Base-by-base conservation (phyloP, 306 rosid species). In the Acacia melanoxylon region DNA sequence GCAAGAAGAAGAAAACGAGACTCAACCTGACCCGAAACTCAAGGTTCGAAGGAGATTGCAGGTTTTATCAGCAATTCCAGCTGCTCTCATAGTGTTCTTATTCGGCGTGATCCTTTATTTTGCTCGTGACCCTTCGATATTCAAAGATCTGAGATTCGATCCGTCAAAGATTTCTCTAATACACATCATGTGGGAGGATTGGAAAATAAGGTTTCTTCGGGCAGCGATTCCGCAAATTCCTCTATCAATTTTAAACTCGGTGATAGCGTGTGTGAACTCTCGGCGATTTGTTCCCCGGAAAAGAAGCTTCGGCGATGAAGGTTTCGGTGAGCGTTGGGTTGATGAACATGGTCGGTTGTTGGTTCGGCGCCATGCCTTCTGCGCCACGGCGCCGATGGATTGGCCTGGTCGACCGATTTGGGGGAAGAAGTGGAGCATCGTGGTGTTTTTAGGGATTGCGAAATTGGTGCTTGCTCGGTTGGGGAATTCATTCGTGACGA, bases 341-440 rank as follows among this genome's bases (percentile, higher is more conserved):
- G n/a, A n/a, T n/a, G n/a, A n/a, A n/a, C 79, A 90, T 91, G 5
- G 89, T 93, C 0, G 96, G 96, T 5, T 93, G 98, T 84, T 93
- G 98, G 97, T 91, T 93, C 75, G 98, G 98, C 24, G 96, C 98
- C 33, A 90, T 93, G 96, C 96, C 98, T 11, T n/a, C n/a, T 92
- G 92, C 22, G 98, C 77, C 98, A 93, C 54, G 96, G 96, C 5
- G 98, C 98, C 0, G 98, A 96, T 0, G 98, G 98, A 15, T 86
- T 93, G 3, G 97, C 97, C 0, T n/a, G 98, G 98, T 8, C 98
- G 90, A 93, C 69, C 82, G 96, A 27, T 93, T 93, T 75, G 98
- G 98, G 2, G 98, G 96, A 2, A 84, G 97, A 80, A 89, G 95
- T 33, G 97, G 97, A 0, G 89, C 93, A 15, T 90, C 97, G 93